Conservation (phyloP, 1,284 basidiomycete genomes). For the Naganishia liquefaciens region DNA sequence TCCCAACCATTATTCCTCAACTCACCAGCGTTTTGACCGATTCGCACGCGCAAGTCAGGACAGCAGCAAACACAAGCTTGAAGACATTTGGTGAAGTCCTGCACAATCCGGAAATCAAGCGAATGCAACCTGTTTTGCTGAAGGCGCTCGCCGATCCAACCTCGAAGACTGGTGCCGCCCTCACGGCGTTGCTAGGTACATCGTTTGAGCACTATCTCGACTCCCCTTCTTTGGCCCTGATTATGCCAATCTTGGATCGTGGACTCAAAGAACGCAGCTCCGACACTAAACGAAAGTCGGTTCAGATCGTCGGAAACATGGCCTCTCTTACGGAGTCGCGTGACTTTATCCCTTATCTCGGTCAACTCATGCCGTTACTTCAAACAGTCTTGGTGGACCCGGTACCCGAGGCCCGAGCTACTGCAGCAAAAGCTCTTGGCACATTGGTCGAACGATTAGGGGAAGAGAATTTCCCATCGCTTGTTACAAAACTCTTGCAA, state of each 20-base stretch:
- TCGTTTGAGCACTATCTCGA: constrained; percentile 99
- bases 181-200: constrained; percentile 82
- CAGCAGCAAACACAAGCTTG: constrained; percentile 89
- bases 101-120: constrained; percentile 91
- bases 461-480: constrained; percentile 91
- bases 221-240: constrained; percentile 93
- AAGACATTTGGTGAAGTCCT: constrained; percentile 98
- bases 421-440: constrained; percentile 95
- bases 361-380: constrained; percentile 83
- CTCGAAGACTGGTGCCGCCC: constrained; percentile 78
- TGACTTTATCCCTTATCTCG: constrained; percentile 95
- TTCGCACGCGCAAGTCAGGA: constrained; percentile 93
- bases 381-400: constrained; percentile 91
- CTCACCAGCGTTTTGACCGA: constrained; percentile 94
- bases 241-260: constrained; percentile 92
- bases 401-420: constrained; percentile 94
- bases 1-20: constrained; percentile 94
- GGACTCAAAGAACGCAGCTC: constrained; percentile 89
- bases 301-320: constrained; percentile 95
- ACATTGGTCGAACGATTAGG: constrained; percentile 95
- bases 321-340: constrained; percentile 92
- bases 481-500: constrained; percentile 84
- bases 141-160: constrained; percentile 95
- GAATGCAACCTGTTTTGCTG: constrained; percentile 84
- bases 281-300: constrained; percentile 92